These are phyloP conservation scores for Hymenoscyphus scutula DNA, from an alignment of 2,329 filamentous ascomycete species.

Conservation along the genomic window DNA sequence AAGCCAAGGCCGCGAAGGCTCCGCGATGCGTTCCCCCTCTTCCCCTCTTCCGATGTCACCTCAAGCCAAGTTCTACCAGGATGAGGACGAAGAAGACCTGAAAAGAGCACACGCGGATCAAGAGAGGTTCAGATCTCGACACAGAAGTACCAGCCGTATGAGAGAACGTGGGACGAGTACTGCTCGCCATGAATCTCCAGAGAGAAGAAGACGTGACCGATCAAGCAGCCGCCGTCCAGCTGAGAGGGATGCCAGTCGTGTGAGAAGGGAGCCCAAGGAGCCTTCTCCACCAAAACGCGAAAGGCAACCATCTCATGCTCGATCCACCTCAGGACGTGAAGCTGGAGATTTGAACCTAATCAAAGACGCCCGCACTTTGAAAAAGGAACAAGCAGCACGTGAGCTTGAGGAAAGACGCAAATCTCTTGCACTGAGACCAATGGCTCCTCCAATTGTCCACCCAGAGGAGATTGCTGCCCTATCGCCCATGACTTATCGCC, in stretches of 20 bases:
- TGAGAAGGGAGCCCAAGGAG: conserved; percentile 29
- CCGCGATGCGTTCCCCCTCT: conserved; percentile 68
- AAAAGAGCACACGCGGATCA: conserved; percentile 51
- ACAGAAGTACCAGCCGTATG: conserved; percentile 50
- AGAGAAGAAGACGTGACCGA: conserved; percentile 34
- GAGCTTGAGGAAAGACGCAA: conserved; percentile 86
- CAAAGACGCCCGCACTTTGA: conserved; percentile 60
- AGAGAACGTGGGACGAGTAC: conserved; percentile 37
- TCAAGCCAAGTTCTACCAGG: conserved; percentile 51
- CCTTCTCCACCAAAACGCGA: conserved; percentile 24
- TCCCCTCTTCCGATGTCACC: conserved; percentile 75
- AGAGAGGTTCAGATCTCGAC: conserved; percentile 54
- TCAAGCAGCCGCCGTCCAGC: conserved; percentile 34
- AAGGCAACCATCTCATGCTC: conserved; percentile 30
- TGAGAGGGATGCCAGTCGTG: conserved; percentile 27
- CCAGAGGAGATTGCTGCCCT: conserved; percentile 54
- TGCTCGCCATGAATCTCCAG: conserved; percentile 32
- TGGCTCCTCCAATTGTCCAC: conserved; percentile 75
- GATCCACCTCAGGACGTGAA: conserved; percentile 46
- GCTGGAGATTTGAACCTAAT: conserved; percentile 54
- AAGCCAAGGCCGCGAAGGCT: conserved; percentile 58
- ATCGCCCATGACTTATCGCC: conserved; percentile 32
- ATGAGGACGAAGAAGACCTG: conserved; percentile 57
- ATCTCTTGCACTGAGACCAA: conserved; percentile 77
- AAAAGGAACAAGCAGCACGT: conserved; percentile 73